These are phyloP conservation scores for Geranomyces variabilis DNA, from an alignment of 192 early-diverging fungal genomes.

Conservation along the genomic window DNA sequence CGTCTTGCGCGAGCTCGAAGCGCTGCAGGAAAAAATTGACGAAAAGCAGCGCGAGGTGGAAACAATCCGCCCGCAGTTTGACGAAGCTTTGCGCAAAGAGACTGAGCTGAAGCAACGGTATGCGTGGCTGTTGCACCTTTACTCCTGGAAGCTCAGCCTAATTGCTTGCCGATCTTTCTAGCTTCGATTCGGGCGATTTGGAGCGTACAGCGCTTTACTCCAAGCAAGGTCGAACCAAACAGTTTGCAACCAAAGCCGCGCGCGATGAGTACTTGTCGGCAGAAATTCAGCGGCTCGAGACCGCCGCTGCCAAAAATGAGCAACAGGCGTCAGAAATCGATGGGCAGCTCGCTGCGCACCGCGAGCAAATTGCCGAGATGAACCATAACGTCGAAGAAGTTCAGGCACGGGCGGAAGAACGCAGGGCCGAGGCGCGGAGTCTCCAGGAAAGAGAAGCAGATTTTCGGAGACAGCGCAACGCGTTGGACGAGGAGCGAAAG, in stretches of 20 bases:
- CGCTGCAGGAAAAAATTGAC: constrained; percentile 60
- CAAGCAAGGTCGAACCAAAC: constrained; percentile 83
- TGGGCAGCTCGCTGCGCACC: constrained; percentile 39
- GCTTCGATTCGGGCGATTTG: constrained; percentile 59
- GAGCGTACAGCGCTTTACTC: constrained; percentile 77
- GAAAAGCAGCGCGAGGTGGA: constrained; percentile 70
- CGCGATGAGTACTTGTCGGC: constrained; percentile 77
- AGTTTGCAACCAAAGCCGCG: constrained; percentile 72
- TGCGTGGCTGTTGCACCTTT: too few species aligned
- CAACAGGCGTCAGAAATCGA: constrained; percentile 55
- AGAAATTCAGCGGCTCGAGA: constrained; percentile 71
- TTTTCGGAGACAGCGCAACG: constrained; percentile 53
- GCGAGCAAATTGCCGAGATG: constrained; percentile 29
- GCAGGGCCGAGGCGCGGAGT: constrained; percentile 48
- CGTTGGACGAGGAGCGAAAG: constrained; percentile 73
- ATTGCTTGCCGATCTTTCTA: constrained; percentile 3
- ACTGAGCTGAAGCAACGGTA: constrained; percentile 68
- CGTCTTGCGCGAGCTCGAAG: constrained; percentile 20
- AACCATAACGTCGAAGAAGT: constrained; percentile 40
- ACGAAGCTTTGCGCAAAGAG: constrained; percentile 62
- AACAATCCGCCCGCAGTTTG: constrained; percentile 65
- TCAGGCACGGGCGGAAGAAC: constrained; percentile 40
- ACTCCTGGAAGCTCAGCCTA: background rate
- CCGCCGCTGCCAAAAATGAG: constrained; percentile 53
- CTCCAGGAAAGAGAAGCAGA: constrained; percentile 45